Evolutionary conservation across 495 filamentous ascomycete species (phyloP).

Genomic region (Podospora appendiculata): DNA sequence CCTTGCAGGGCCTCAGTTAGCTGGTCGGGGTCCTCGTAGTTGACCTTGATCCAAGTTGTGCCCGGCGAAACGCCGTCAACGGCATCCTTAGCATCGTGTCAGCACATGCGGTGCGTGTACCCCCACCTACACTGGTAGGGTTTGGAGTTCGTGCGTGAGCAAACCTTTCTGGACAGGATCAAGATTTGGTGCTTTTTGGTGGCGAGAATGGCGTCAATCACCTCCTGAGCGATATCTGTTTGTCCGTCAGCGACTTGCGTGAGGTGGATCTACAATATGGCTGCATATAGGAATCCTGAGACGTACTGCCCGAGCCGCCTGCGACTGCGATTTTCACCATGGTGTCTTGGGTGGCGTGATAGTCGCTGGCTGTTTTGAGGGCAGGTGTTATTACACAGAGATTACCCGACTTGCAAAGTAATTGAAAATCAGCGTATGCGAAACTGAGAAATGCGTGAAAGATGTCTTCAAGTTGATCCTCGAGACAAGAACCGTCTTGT

Average conservation of each 20-base stretch:
- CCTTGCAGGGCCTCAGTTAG: conserved; percentile 35
- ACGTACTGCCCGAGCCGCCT: conserved; percentile 45
- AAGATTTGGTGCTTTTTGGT: conserved; percentile 45
- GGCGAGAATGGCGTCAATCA: conserved; percentile 45
- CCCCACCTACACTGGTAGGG: not conserved
- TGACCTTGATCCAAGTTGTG: conserved; percentile 23
- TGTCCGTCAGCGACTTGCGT: not conserved
- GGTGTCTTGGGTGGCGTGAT: not conserved
- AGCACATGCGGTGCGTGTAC: too few relatives aligned
- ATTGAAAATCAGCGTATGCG: too few relatives aligned
- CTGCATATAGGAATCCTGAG: not conserved
- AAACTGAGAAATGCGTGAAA: too few relatives aligned
- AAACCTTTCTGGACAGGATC: conserved; percentile 33
- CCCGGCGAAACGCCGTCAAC: too few relatives aligned
- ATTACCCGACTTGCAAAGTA: too few relatives aligned
- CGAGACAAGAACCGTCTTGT: too few relatives aligned
- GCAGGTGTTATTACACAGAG: too few relatives aligned
- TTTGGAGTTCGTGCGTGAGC: not conserved
- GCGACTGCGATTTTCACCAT: conserved; percentile 53
- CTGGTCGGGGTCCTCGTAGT: conserved; percentile 34
- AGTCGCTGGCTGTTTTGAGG: not conserved
- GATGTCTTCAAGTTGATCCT: too few relatives aligned
- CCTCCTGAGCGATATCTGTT: conserved; percentile 45
- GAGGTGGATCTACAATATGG: not conserved
- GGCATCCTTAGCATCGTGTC: too few relatives aligned